Evolutionary conservation across 2,329 filamentous ascomycete species (phyloP), one percentile per base, ranked within the genome.

Genomic region (Ceratocystis papillata): DNA sequence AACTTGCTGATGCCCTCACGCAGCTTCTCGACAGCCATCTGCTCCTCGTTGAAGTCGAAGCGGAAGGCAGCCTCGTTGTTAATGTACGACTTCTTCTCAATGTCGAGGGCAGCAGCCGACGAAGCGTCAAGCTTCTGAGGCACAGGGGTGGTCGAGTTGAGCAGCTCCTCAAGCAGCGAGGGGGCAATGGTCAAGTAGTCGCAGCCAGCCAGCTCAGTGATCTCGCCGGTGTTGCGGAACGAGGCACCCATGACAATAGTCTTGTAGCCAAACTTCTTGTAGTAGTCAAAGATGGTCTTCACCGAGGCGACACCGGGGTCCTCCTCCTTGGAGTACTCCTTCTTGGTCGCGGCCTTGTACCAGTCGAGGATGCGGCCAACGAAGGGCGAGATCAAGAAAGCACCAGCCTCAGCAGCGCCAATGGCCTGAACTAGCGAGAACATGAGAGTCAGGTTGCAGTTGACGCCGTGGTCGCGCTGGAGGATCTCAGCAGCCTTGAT

Each of bases 241-340:
- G 92, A 96, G 72, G 94, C 94, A 75, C 94, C 94, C 94, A 99
- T 99, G 79, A 99, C 94, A 73, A 97, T 96, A 78, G 94, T 99
- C 74, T 96, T 96, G 87, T 99, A 96, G 78, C 89, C 90, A 78
- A 81, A 90, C 85, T 97, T 97, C 90, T 99, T 99, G 88, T 99
- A 99, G 89, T 99, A 99, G 86, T 99, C 94, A 87, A 88, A 99
- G 82, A 99, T 99, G 78, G 74, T 76, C 83, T 93, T 84, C 75
- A 99, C 94, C 71, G 88, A 93, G 81, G 90, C 84, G 78, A 99
- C 94, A 82, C 94, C 94, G 67, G 94, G 94, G 82, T 99, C 94
- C 77, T 96, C 89, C 78, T 89, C 81, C 77, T 90, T 84, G 76
- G 82, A 74, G 86, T 92, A 99, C 72, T 94, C 89, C 85, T 95